A percentile compares a stretch with the other conserved stretches of the same genome.
These are phyloP conservation scores for Trypanosoma platydactyli DNA, from an alignment of 208 protist species.

Conservation along the genomic window DNA sequence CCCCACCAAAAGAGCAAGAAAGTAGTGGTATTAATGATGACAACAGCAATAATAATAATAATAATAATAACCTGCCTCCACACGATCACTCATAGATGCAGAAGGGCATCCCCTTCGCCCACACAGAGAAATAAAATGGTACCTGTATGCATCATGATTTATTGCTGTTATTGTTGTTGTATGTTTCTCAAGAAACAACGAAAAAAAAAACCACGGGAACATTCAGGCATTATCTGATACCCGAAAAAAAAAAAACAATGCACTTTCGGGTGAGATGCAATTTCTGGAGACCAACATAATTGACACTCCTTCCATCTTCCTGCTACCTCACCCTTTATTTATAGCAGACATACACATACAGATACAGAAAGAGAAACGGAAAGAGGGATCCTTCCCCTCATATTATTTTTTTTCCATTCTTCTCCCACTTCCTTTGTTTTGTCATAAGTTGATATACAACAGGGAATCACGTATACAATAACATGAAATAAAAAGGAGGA, in stretches of 20 bases:
- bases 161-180: constrained; percentile 20
- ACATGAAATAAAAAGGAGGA: constrained; percentile 1
- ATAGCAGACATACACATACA: constrained; percentile 9
- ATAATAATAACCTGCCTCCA: not conserved
- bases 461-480: not conserved
- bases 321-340: too few species aligned
- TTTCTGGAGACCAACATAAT: too few species aligned
- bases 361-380: not conserved
- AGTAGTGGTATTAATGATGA: not conserved
- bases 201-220: constrained; percentile 19
- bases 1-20: not conserved
- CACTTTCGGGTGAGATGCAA: too few species aligned
- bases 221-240: not conserved
- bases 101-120: not conserved
- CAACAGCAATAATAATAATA: not conserved
- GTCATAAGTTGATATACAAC: not conserved
- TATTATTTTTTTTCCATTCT: too few species aligned
- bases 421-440: too few species aligned
- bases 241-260: constrained; percentile 15
- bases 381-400: too few species aligned
- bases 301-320: not conserved
- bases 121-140: constrained; percentile 7
- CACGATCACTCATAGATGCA: not conserved
- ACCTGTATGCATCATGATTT: not conserved
- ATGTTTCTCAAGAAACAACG: not conserved